Evolutionary conservation across 371 early-diverging fungal species (phyloP), one percentile per base, ranked within the genome.

Genomic region (Apophysomyces sp.): DNA sequence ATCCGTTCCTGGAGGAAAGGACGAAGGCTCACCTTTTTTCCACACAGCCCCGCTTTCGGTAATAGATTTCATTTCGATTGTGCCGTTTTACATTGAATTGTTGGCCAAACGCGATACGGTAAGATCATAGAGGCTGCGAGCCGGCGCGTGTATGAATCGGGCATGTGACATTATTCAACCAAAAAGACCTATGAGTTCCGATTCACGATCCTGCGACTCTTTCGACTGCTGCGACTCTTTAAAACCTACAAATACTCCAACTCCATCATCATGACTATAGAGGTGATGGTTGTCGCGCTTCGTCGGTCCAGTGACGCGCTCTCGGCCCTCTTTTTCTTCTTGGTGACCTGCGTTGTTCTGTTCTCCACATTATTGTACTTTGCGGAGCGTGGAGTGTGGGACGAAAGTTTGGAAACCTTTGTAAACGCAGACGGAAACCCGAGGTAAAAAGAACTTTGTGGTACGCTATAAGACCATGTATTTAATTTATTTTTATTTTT

Each of bases 311-410:
- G 89, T 55, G 93, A 93, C 67, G 92, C 93, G 0, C 77, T 94
- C 13, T 80, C 84, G 16, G 93, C 93, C 0, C 65, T 94, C 18
- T 88, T 91, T 60, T 89, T 92, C 69, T 89, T 93, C 62, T 73
- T 89, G 57, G 81, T 92, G 21, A 89, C 90, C 4, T 89, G 87
- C 30, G 80, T 90, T 9, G 80, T 92, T 21, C 65, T 89, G 21
- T 90, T 93, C 57, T 90, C 92, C 2, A 90, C 92, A 0, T 69
- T 94, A 30, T 73, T 94, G 41, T 94, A 93, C 68, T 94, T 91
- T 84, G 91, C 92, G 2, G 94, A 94, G 71, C 78, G 94, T 40
- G 94, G 94, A 62, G 80, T 82, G 15, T 94, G 91, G 90, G 89
- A 91, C 61, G 85, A 84, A 9, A 89, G 79, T 5, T 66, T 88